A percentile compares a stretch with the other conserved stretches of the same genome.
phyloP scores from a whole-genome alignment of 2,329 filamentous ascomycete species.

The Neopestalotiopsis sp. region DNA sequence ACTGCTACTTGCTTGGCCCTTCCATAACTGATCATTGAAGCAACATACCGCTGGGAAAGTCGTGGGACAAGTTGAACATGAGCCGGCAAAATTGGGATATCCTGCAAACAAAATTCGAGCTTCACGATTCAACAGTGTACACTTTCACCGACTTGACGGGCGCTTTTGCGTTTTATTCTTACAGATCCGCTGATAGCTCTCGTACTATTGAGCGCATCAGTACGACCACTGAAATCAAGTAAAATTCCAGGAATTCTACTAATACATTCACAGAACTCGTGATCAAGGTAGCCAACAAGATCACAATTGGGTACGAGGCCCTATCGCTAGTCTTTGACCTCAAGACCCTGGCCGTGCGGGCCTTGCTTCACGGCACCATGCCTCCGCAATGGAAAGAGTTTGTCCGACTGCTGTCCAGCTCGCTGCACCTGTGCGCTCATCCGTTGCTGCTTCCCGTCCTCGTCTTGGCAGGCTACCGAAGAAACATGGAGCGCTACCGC shows the following conservation, averaged over 20 bases:
- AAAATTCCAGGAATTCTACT: no score
- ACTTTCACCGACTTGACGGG: not conserved
- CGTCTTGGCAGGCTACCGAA: not conserved
- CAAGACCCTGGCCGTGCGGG: not conserved
- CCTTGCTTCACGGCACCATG: not conserved
- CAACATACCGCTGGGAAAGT: not conserved
- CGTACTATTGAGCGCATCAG: not conserved
- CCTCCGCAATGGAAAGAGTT: not conserved
- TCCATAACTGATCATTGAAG: not conserved
- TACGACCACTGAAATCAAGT: no score
- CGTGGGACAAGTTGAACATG: not conserved
- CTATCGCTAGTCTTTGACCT: not conserved
- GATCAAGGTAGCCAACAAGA: conserved; percentile 5
- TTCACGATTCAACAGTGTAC: not conserved
- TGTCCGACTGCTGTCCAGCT: not conserved
- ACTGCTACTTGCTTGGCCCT: no score
- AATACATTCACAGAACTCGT: not conserved
- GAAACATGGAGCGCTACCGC: conserved; percentile 1
- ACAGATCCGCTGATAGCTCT: not conserved
- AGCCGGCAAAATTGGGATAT: not conserved
- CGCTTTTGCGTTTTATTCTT: not conserved
- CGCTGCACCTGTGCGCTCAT: not conserved
- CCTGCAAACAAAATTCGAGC: not conserved
- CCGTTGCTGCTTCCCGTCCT: not conserved
- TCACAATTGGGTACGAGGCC: not conserved